Conservation (phyloP, 2,329 filamentous ascomycete genomes). For the Epichloe sibirici region DNA sequence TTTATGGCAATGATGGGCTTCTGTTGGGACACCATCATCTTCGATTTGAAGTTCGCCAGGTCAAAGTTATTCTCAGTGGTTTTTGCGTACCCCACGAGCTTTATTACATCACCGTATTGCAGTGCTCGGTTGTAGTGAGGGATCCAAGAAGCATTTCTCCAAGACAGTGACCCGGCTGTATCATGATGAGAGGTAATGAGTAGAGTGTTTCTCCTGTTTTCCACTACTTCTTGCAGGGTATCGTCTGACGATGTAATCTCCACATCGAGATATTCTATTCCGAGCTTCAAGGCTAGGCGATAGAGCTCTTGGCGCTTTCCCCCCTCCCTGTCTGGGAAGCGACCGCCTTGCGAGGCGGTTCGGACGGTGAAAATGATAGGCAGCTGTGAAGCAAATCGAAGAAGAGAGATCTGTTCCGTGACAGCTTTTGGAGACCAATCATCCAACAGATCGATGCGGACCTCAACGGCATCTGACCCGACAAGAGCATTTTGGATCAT, state of each 20-base stretch:
- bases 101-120: constrained; percentile 85
- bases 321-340: constrained; percentile 66
- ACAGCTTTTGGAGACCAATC: constrained; percentile 69
- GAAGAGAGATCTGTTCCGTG: constrained; percentile 64
- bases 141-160: constrained; percentile 89
- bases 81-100: constrained; percentile 74
- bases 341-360: constrained; percentile 74
- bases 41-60: constrained; percentile 67
- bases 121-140: constrained; percentile 80
- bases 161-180: constrained; percentile 63
- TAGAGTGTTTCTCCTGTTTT: constrained; percentile 56
- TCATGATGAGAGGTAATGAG: constrained; percentile 97
- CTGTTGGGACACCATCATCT: constrained; percentile 59
- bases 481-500: constrained; percentile 62
- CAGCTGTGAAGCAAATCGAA: constrained; percentile 58
- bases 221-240: constrained; percentile 57
- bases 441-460: constrained; percentile 81
- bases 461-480: constrained; percentile 84
- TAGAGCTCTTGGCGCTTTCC: constrained; percentile 67
- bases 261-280: constrained; percentile 84
- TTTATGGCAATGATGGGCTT: constrained; percentile 91
- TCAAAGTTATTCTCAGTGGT: constrained; percentile 76
- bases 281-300: constrained; percentile 64
- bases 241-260: constrained; percentile 76
- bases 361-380: constrained; percentile 90